Conservation (phyloP, 2,329 filamentous ascomycete genomes). For the Trichophyton verrucosum region DNA sequence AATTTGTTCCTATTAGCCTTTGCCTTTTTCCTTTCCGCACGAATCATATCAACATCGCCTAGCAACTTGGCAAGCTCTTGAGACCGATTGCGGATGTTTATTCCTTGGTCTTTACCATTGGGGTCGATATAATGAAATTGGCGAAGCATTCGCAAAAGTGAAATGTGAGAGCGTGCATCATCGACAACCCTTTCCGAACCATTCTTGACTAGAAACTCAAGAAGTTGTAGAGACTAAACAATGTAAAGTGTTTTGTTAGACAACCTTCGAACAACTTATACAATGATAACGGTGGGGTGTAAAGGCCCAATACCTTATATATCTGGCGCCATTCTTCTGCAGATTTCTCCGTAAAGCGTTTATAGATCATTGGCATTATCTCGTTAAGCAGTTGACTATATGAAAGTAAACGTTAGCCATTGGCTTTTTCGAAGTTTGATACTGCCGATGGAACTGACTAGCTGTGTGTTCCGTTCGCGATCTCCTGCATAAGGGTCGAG, state of each 20-base stretch:
- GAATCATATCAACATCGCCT: constrained; percentile 50
- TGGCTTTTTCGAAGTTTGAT: constrained; percentile 7
- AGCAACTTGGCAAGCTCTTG: constrained; percentile 94
- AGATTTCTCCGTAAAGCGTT: constrained; percentile 94
- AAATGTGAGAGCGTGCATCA: constrained; percentile 88
- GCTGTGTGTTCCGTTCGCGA: constrained; percentile 93
- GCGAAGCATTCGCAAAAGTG: constrained; percentile 91
- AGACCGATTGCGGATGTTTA: constrained; percentile 92
- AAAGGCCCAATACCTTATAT: constrained; percentile 60
- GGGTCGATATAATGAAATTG: constrained; percentile 95
- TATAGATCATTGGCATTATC: constrained; percentile 99
- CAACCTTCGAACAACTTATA: neutral
- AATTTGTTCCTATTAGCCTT: constrained; percentile 87
- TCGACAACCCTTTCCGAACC: constrained; percentile 95
- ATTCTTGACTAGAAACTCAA: constrained; percentile 73
- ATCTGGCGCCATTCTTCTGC: constrained; percentile 99
- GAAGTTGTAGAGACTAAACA: constrained; percentile 61
- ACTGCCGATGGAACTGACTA: constrained; percentile 54
- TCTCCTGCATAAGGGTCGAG: constrained; percentile 86
- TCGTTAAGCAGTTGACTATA: constrained; percentile 86
- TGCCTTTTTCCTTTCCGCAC: constrained; percentile 69
- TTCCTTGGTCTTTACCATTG: constrained; percentile 95
- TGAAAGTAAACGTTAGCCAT: neutral
- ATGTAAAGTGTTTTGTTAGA: neutral
- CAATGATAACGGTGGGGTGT: neutral